These are phyloP conservation scores for Poterioochromonas sp. DNA, from an alignment of 352 stramenopile genomes.

Conservation along the genomic window DNA sequence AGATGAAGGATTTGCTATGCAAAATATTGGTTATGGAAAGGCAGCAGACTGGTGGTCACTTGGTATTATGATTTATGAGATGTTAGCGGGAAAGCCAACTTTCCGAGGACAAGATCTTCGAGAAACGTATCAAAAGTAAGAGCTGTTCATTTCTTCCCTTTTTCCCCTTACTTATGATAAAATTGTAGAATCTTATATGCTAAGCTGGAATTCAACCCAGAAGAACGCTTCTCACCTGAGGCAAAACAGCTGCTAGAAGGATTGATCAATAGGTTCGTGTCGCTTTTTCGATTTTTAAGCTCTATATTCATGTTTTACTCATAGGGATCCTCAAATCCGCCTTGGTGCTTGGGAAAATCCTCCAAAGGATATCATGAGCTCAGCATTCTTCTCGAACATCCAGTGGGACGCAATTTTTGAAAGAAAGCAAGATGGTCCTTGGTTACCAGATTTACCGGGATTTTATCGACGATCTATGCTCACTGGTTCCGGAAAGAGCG, in stretches of 20 bases:
- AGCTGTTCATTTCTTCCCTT: not conserved
- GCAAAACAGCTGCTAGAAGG: not conserved
- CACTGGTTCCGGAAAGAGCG: no score
- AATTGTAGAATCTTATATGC: conserved; percentile 9
- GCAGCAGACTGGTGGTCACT: conserved; percentile 83
- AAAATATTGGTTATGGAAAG: conserved; percentile 20
- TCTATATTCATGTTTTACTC: not conserved
- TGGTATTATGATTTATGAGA: conserved; percentile 84
- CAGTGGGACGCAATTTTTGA: conserved; percentile 28
- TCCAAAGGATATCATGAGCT: conserved; percentile 22
- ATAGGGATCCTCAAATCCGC: not conserved
- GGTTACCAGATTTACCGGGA: not conserved
- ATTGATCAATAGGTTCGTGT: conserved; percentile 1
- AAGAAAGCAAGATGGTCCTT: conserved; percentile 5
- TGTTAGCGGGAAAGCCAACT: conserved; percentile 46
- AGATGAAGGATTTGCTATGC: not conserved
- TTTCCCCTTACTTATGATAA: not conserved
- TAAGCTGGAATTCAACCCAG: conserved; percentile 15
- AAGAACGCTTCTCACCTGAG: not conserved
- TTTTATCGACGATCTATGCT: not conserved
- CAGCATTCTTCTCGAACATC: not conserved
- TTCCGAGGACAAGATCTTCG: conserved; percentile 60
- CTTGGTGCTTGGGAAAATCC: conserved; percentile 16
- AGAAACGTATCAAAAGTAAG: conserved; percentile 17
- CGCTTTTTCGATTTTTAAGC: not conserved